Evolutionary conservation across 371 early-diverging fungal species (phyloP).

Genomic region (Nosema muscidifuracis): DNA sequence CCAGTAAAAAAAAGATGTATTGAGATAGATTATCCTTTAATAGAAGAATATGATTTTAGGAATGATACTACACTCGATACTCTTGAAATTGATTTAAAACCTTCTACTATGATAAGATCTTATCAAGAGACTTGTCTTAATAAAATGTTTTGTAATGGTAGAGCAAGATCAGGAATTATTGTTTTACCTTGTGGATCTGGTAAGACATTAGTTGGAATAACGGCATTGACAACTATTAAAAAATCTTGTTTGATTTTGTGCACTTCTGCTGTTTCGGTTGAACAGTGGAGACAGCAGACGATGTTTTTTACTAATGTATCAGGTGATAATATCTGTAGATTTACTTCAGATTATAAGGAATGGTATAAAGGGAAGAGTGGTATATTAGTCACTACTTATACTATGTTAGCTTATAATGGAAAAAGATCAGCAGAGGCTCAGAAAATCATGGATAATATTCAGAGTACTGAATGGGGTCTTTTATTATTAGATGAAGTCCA

Average conservation of each 20-base stretch:
- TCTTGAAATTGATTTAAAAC: conserved; percentile 85
- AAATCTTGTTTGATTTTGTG: conserved; percentile 89
- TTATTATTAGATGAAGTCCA: conserved; percentile 96
- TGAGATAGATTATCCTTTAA: conserved; percentile 85
- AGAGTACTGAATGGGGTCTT: conserved; percentile 90
- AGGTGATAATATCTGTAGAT: conserved; percentile 80
- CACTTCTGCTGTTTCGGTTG: conserved; percentile 86
- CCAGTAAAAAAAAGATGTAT: conserved; percentile 80
- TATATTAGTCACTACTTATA: conserved; percentile 89
- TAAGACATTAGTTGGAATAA: conserved; percentile 96
- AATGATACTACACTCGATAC: conserved; percentile 74
- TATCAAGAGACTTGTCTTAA: conserved; percentile 95
- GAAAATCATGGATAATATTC: conserved; percentile 88
- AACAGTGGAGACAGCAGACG: conserved; percentile 96
- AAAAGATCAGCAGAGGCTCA: conserved; percentile 87
- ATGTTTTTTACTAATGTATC: conserved; percentile 82
- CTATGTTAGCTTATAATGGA: conserved; percentile 88
- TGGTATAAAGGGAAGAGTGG: conserved; percentile 69
- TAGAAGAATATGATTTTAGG: conserved; percentile 97
- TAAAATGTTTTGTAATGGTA: conserved; percentile 97
- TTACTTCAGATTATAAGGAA: conserved; percentile 90
- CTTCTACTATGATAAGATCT: conserved; percentile 83
- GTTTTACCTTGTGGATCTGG: conserved; percentile 98
- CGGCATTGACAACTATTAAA: conserved; percentile 94
- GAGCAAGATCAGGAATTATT: conserved; percentile 95